A percentile compares a stretch with the other conserved stretches of the same genome.
These are phyloP conservation scores for Alloascoidea hylecoeti DNA, from an alignment of 805 yeast species.

Conservation along the genomic window DNA sequence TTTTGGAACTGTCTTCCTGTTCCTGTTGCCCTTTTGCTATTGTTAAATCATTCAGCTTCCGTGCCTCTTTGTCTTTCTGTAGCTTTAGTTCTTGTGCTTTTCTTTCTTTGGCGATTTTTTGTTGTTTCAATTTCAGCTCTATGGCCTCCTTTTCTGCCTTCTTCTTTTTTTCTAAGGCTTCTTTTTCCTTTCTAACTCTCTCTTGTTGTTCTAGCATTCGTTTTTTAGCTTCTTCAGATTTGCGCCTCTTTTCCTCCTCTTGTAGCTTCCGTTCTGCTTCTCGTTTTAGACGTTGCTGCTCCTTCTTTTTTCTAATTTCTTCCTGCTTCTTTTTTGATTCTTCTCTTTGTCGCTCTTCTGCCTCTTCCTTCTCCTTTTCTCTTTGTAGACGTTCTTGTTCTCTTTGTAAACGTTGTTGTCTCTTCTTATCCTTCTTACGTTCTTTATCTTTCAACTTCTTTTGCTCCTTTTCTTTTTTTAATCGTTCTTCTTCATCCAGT, in stretches of 20 bases:
- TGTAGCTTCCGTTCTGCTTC: slow-evolving; percentile 14
- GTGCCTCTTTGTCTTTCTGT: slow-evolving; percentile 8
- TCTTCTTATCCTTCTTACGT: slow-evolving; percentile 24
- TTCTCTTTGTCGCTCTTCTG: slow-evolving; percentile 13
- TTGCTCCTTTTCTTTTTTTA: slow-evolving; percentile 16
- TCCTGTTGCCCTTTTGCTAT: slow-evolving; percentile 8
- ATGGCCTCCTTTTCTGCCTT: slow-evolving; percentile 20
- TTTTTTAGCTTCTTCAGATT: slow-evolving; percentile 7
- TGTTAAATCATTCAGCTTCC: slow-evolving; percentile 5
- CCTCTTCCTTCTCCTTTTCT: slow-evolving; percentile 17
- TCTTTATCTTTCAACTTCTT: slow-evolving; percentile 23
- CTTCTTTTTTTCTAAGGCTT: slow-evolving; percentile 16
- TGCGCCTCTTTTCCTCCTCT: slow-evolving; percentile 11
- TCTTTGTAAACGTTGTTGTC: slow-evolving; percentile 20
- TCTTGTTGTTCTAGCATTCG: slow-evolving; percentile 9
- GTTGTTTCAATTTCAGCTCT: slow-evolving; percentile 17
- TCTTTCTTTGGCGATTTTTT: slow-evolving; percentile 14
- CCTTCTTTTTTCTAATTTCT: slow-evolving; percentile 14
- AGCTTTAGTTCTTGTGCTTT: slow-evolving; percentile 7
- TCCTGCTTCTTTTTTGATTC: slow-evolving; percentile 15
- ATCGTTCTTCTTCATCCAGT: slow-evolving; percentile 16
- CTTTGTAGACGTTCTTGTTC: slow-evolving; percentile 22
- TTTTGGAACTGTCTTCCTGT: slow-evolving; percentile 13
- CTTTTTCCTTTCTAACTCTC: slow-evolving; percentile 9
- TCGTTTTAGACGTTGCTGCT: slow-evolving; percentile 11